phyloP scores from a whole-genome alignment of 192 early-diverging fungal species.

The Backusella luteola region DNA sequence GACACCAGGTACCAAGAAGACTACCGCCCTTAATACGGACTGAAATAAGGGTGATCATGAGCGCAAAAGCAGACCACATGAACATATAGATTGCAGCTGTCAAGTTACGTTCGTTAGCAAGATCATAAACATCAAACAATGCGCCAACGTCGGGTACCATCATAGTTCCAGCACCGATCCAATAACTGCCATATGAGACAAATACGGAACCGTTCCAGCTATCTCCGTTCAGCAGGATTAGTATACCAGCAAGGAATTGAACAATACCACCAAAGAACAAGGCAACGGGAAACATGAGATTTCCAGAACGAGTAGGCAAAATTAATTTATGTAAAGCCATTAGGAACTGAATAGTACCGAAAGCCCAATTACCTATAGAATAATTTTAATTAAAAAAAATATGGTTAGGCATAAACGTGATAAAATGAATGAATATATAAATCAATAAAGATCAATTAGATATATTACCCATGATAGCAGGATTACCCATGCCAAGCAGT shows the following conservation, averaged over 20 bases:
- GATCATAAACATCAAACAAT: background rate
- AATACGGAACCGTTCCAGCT: conserved; percentile 27
- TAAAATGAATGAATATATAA: background rate
- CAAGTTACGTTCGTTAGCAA: background rate
- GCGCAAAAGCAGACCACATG: conserved; percentile 19
- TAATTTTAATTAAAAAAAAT: background rate
- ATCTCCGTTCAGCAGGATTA: conserved; percentile 19
- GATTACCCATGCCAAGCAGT: background rate
- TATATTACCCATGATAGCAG: conserved; percentile 3
- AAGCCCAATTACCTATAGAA: conserved; percentile 20
- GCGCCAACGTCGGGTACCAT: conserved; percentile 18
- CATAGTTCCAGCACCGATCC: conserved; percentile 29
- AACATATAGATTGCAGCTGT: conserved; percentile 21
- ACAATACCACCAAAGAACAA: conserved; percentile 33
- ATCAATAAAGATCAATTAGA: background rate
- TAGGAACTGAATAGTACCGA: conserved; percentile 19
- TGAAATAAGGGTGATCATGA: conserved; percentile 13
- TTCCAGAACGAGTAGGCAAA: conserved; percentile 18
- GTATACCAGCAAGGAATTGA: conserved; percentile 29
- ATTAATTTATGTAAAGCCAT: conserved; percentile 22
- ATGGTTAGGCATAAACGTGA: background rate
- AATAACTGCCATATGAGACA: conserved; percentile 34
- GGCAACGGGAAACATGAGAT: conserved; percentile 23
- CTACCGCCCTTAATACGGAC: conserved; percentile 20
- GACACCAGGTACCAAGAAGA: conserved; percentile 17